These are phyloP conservation scores for Trypethelium eluteriae DNA, from an alignment of 495 filamentous ascomycete species.

Conservation along the genomic window DNA sequence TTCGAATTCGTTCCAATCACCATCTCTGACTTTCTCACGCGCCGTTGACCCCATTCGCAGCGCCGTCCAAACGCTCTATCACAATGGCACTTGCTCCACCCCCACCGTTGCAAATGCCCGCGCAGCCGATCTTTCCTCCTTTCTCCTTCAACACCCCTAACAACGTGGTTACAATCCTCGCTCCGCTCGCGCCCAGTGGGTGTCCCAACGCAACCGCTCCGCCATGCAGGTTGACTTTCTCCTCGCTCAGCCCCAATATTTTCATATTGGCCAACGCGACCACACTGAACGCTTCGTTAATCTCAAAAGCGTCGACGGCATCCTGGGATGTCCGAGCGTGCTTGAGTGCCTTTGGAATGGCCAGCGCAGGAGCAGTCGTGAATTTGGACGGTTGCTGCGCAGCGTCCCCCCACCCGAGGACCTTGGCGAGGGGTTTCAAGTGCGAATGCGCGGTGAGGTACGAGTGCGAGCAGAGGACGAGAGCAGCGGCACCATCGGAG, in stretches of 20 bases:
- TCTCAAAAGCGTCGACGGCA: slow-evolving; percentile 86
- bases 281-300: slow-evolving; percentile 98
- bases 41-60: neutral
- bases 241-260: slow-evolving; percentile 64
- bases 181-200: slow-evolving; percentile 86
- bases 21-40: neutral
- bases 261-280: slow-evolving; percentile 95
- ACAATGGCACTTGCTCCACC: slow-evolving; percentile 89
- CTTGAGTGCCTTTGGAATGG: slow-evolving; percentile 91
- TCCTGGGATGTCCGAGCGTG: slow-evolving; percentile 72
- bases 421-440: slow-evolving; percentile 87
- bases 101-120: slow-evolving; percentile 96
- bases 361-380: slow-evolving; percentile 88
- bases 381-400: slow-evolving; percentile 85
- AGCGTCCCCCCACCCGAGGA: slow-evolving; percentile 93
- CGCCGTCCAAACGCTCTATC: slow-evolving; percentile 50
- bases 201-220: slow-evolving; percentile 95
- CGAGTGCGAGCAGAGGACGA: slow-evolving; percentile 84
- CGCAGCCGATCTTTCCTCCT: slow-evolving; percentile 85
- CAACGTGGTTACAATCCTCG: slow-evolving; percentile 86
- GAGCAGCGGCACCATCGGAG: slow-evolving; percentile 84
- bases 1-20: neutral
- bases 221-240: slow-evolving; percentile 92
- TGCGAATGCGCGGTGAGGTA: slow-evolving; percentile 73
- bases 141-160: slow-evolving; percentile 81